Evolutionary conservation across 2,329 filamentous ascomycete species (phyloP).

Genomic region (Fusarium metavorans): DNA sequence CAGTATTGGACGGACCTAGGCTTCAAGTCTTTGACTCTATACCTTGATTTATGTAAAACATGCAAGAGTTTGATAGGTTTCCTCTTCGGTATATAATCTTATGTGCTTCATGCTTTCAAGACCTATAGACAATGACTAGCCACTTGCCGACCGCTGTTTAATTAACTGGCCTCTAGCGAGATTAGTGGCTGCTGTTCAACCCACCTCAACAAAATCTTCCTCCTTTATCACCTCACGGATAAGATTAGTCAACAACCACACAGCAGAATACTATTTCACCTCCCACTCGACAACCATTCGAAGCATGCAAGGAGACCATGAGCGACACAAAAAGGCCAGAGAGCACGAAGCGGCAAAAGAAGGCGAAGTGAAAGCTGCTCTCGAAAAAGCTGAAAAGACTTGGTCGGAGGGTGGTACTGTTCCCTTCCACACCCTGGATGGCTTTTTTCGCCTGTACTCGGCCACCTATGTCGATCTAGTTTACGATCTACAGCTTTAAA

Average conservation of each 20-base stretch:
- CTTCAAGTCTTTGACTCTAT: not conserved
- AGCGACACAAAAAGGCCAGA: not conserved
- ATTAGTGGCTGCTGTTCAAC: not conserved
- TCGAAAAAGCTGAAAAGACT: not conserved
- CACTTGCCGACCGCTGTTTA: not conserved
- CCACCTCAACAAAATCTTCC: not conserved
- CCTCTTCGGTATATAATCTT: not conserved
- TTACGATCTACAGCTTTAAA: not conserved
- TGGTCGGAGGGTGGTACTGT: not conserved
- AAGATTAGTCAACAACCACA: not conserved
- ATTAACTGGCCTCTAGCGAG: not conserved
- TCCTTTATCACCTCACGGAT: not conserved
- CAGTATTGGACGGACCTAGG: not conserved
- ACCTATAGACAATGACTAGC: not conserved
- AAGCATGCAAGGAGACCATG: not conserved
- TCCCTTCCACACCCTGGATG: not conserved
- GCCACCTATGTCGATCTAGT: not conserved
- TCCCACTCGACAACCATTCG: not conserved
- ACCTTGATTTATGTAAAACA: not conserved
- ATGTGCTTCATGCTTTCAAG: not conserved
- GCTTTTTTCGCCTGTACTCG: not conserved
- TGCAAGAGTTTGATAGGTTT: no score
- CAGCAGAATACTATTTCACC: not conserved
- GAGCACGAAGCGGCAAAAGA: not conserved
- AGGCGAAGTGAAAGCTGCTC: not conserved